phyloP scores from a whole-genome alignment of 768 basidiomycete species.

The Rubroboletus satanas region DNA sequence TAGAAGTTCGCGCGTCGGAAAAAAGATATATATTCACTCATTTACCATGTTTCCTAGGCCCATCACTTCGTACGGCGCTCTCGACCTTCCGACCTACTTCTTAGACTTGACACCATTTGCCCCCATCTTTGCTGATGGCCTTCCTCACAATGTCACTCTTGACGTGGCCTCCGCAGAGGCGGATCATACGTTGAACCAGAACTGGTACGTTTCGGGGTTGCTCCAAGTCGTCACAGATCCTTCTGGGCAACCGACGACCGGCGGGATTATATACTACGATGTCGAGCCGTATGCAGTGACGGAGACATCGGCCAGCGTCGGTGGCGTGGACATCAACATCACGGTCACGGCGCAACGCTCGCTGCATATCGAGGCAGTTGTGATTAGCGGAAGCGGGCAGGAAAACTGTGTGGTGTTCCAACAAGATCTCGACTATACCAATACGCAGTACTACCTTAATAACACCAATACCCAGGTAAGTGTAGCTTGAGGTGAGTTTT shows the following conservation, averaged over 20 bases:
- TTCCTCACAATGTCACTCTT: constrained; percentile 66
- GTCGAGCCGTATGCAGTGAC: constrained; percentile 56
- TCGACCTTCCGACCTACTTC: constrained; percentile 76
- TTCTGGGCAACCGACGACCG: constrained; percentile 62
- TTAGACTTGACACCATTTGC: constrained; percentile 77
- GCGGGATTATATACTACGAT: constrained; percentile 56
- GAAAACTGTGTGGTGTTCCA: constrained; percentile 52
- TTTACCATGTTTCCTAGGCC: constrained; percentile 39
- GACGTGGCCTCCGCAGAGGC: constrained; percentile 69
- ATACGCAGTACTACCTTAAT: constrained; percentile 58
- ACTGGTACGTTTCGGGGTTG: constrained; percentile 73
- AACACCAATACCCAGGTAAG: constrained; percentile 40
- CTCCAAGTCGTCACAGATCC: constrained; percentile 67
- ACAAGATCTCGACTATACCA: constrained; percentile 60
- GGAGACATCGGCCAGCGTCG: constrained; percentile 42
- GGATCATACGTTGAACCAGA: constrained; percentile 61
- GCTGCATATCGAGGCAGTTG: constrained; percentile 57
- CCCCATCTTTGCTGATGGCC: constrained; percentile 61
- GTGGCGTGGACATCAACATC: constrained; percentile 49
- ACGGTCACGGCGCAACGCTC: constrained; percentile 57
- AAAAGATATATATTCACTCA: neutral
- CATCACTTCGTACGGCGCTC: constrained; percentile 71
- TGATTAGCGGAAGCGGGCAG: constrained; percentile 59
- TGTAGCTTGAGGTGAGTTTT: neutral
- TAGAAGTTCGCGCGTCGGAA: constrained; percentile 21